These are phyloP conservation scores for Rhizophagus sp. DNA, from an alignment of 192 early-diverging fungal species.

Conservation along the genomic window DNA sequence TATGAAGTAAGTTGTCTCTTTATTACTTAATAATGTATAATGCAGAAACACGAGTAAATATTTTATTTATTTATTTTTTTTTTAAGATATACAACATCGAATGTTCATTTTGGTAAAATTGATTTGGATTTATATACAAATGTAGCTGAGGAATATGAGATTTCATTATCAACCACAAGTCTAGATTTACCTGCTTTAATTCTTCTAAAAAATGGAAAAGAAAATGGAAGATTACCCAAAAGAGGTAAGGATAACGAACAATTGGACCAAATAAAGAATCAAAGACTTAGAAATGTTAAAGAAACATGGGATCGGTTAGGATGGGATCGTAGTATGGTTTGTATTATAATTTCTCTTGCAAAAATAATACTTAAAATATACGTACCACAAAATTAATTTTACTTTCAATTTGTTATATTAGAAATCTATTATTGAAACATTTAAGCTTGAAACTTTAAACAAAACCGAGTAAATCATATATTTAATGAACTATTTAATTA, in stretches of 20 bases:
- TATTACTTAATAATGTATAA: background rate
- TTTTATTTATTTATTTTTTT: background rate
- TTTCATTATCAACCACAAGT: constrained; percentile 50
- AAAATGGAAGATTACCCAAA: constrained; percentile 47
- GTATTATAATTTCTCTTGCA: background rate
- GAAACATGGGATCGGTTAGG: constrained; percentile 39
- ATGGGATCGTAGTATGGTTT: constrained; percentile 32
- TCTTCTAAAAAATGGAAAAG: constrained; percentile 51
- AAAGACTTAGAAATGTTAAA: constrained; percentile 36
- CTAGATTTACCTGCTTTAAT: constrained; percentile 56
- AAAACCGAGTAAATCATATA: background rate
- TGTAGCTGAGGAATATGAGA: constrained; percentile 47
- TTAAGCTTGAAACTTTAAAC: constrained; percentile 16
- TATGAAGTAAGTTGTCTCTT: constrained; percentile 37
- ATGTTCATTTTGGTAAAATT: constrained; percentile 50
- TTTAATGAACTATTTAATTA: too few species aligned
- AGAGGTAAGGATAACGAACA: constrained; percentile 39
- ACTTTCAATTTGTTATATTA: background rate
- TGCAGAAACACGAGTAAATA: background rate
- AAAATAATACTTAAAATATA: background rate
- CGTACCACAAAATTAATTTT: background rate
- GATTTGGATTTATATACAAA: constrained; percentile 48
- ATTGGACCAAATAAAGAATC: constrained; percentile 31
- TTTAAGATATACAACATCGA: constrained; percentile 31
- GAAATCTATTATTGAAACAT: constrained; percentile 8